phyloP scores from a whole-genome alignment of 1,284 basidiomycete genomes.

The Hymenochaete sp. region DNA sequence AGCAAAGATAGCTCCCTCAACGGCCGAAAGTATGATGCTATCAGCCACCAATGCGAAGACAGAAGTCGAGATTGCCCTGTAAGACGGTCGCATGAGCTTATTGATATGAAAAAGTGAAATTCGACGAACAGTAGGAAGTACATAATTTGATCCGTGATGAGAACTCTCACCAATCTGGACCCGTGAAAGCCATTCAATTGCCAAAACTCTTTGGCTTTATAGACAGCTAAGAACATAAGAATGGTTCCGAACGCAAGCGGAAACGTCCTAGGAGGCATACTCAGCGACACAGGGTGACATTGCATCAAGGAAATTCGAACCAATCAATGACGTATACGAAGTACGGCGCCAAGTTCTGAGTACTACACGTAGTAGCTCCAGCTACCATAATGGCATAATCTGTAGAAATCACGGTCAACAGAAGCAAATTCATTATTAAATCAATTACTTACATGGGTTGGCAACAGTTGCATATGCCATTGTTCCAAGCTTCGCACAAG shows the following conservation, averaged over 20 bases:
- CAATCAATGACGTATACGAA: too few species aligned
- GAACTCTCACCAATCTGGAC: not conserved
- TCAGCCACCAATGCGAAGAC: not conserved
- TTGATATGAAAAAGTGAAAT: not conserved
- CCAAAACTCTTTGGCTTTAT: constrained; percentile 3
- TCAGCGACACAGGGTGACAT: too few species aligned
- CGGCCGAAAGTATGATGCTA: not conserved
- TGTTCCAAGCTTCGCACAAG: too few species aligned
- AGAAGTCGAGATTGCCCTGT: not conserved
- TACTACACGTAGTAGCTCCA: too few species aligned
- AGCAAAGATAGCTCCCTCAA: not conserved
- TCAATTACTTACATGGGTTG: too few species aligned
- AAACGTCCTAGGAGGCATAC: constrained; percentile 39
- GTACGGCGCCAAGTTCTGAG: too few species aligned
- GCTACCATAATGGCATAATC: too few species aligned
- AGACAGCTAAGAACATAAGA: constrained; percentile 3
- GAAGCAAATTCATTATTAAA: too few species aligned
- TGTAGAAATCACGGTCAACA: too few species aligned
- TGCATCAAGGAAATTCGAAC: too few species aligned
- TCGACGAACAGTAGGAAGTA: constrained; percentile 3
- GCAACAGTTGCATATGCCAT: too few species aligned
- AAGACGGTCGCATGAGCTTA: not conserved
- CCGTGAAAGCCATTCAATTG: not conserved
- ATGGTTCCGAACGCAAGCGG: constrained; percentile 24
- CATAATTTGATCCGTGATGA: constrained; percentile 3